phyloP scores from a whole-genome alignment of 129 eudicot genomes.

The Artemisia annua region DNA sequence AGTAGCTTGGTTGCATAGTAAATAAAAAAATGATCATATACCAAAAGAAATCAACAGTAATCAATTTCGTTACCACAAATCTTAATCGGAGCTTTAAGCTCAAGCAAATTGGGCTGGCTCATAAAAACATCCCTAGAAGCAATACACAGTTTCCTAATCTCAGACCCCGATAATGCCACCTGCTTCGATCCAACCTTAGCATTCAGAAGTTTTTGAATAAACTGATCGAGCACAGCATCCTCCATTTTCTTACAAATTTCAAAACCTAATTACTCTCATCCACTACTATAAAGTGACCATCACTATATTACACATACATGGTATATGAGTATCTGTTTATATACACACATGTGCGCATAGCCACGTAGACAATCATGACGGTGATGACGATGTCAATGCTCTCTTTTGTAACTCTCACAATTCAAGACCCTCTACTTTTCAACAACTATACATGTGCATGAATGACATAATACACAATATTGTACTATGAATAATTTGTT shows the following conservation, averaged over 20 bases:
- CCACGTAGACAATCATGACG: not conserved
- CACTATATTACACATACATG: not conserved
- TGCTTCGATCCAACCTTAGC: slow-evolving; percentile 47
- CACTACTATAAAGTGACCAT: not conserved
- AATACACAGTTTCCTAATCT: slow-evolving; percentile 48
- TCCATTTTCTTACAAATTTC: slow-evolving; percentile 37
- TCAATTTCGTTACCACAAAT: slow-evolving; percentile 45
- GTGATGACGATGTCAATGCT: slow-evolving; percentile 11
- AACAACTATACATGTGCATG: slow-evolving; percentile 1
- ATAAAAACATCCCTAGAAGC: slow-evolving; percentile 48
- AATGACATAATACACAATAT: slow-evolving; percentile 10
- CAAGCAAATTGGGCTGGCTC: slow-evolving; percentile 59
- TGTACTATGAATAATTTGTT: not conserved
- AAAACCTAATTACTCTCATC: slow-evolving; percentile 9
- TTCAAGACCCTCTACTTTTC: slow-evolving; percentile 14
- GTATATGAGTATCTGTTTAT: no score
- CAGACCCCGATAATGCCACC: slow-evolving; percentile 42
- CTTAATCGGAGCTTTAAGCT: slow-evolving; percentile 67
- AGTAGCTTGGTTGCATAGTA: no score
- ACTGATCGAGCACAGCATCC: slow-evolving; percentile 41
- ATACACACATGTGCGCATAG: not conserved
- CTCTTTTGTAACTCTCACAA: not conserved
- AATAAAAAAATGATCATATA: not conserved
- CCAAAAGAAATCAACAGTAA: not conserved
- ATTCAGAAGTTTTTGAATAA: slow-evolving; percentile 42